phyloP scores from a whole-genome alignment of 192 early-diverging fungal genomes.

The Rhizophagus prolifer region DNA sequence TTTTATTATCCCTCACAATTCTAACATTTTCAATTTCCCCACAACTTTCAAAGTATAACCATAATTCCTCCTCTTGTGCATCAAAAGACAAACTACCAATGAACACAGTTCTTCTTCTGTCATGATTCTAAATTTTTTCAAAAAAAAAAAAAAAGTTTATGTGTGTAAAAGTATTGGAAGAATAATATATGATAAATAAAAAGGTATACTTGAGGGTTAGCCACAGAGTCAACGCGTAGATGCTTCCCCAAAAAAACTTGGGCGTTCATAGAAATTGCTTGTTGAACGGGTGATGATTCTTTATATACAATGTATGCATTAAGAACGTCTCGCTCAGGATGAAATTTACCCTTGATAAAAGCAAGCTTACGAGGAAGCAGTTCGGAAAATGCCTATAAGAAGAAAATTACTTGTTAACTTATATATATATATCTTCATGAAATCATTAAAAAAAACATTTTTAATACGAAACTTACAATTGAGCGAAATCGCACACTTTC shows the following conservation, averaged over 20 bases:
- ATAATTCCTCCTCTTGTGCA: conserved; percentile 70
- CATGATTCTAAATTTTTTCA: conserved; percentile 50
- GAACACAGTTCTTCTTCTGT: conserved; percentile 79
- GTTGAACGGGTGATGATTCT: conserved; percentile 55
- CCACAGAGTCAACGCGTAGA: conserved; percentile 78
- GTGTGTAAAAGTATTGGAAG: not conserved
- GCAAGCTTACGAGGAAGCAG: conserved; percentile 76
- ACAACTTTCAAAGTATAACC: conserved; percentile 68
- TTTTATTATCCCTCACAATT: conserved; percentile 77
- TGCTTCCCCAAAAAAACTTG: conserved; percentile 81
- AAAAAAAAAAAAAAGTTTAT: not conserved
- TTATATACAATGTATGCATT: conserved; percentile 91
- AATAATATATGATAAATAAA: not conserved
- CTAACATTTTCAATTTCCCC: conserved; percentile 79
- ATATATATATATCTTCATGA: too few species aligned
- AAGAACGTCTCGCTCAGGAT: conserved; percentile 77
- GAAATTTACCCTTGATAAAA: conserved; percentile 80
- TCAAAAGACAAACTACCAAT: conserved; percentile 72
- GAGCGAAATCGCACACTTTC: conserved; percentile 91
- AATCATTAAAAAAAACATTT: not conserved
- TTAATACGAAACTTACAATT: conserved; percentile 53
- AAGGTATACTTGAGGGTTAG: conserved; percentile 41
- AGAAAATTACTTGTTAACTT: not conserved
- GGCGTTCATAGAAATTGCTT: conserved; percentile 76
- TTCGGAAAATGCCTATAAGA: conserved; percentile 51